Percentiles rank a stretch among this genome's conserved stretches.
These are phyloP conservation scores for Strobilomyces dryophilus DNA, from an alignment of 768 basidiomycete genomes.

Conservation along the genomic window DNA sequence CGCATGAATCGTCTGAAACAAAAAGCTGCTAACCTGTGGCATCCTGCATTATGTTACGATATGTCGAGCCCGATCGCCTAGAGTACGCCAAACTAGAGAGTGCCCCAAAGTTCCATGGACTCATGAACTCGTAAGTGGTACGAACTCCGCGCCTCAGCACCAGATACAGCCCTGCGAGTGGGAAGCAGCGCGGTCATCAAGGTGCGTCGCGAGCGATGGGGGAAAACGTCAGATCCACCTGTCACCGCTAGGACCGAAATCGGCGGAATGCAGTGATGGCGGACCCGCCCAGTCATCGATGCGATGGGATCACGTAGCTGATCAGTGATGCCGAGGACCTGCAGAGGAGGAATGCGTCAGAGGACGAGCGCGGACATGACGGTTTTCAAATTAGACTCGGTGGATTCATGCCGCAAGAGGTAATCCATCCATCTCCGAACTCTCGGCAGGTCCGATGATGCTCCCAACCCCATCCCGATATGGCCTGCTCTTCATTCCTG, in stretches of 20 bases:
- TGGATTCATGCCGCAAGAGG: slow-evolving; percentile 1
- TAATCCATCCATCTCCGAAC: neutral
- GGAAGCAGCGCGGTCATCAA: slow-evolving; percentile 2
- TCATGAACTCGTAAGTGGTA: slow-evolving; percentile 7
- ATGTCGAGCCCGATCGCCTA: too few relatives aligned
- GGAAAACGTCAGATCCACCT: neutral
- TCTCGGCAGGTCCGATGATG: neutral
- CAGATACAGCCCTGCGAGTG: slow-evolving; percentile 2
- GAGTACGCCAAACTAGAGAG: too few relatives aligned
- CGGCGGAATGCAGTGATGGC: neutral
- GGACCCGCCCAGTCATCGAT: neutral
- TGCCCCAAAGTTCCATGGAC: slow-evolving; percentile 8
- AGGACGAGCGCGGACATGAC: neutral
- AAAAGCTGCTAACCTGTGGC: too few relatives aligned
- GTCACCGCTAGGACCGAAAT: slow-evolving; percentile 5
- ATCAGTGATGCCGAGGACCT: slow-evolving; percentile 10
- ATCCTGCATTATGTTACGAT: too few relatives aligned
- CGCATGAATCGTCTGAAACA: too few relatives aligned
- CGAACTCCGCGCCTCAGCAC: neutral
- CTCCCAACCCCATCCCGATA: neutral
- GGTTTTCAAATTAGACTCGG: slow-evolving; percentile 3
- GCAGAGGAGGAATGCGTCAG: neutral
- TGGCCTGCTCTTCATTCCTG: slow-evolving; percentile 6
- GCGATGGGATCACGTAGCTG: slow-evolving; percentile 5
- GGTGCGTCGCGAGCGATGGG: neutral